phyloP scores from a whole-genome alignment of 768 basidiomycete genomes.

The Mycena haematopus region DNA sequence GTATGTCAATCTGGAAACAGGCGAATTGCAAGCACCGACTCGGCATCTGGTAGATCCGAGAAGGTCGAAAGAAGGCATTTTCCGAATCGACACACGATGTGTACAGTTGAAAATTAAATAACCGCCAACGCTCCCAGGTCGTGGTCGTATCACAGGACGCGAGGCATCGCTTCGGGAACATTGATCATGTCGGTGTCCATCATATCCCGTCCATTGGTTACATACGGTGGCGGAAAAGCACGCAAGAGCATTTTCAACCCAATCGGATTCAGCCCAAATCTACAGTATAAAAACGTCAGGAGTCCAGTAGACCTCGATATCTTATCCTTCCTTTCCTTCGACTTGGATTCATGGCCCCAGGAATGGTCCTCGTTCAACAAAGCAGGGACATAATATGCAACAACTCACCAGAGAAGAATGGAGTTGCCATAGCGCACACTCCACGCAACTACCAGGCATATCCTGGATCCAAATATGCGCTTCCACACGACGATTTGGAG shows the following conservation, averaged over 20 bases:
- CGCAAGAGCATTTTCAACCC: not conserved
- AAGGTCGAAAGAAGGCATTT: not conserved
- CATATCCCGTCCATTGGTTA: no score
- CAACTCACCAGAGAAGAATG: not conserved
- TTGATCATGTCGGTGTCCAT: not conserved
- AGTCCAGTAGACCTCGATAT: not conserved
- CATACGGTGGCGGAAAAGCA: no score
- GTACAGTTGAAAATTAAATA: not conserved
- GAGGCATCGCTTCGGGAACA: not conserved
- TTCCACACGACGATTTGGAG: constrained; percentile 25
- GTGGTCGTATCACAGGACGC: no score
- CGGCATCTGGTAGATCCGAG: not conserved
- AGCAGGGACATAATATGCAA: no score
- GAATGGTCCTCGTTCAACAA: not conserved
- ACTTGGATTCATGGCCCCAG: no score
- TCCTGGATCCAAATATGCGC: constrained; percentile 26
- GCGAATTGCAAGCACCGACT: no score
- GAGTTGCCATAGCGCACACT: not conserved
- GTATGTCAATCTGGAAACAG: no score
- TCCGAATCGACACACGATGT: not conserved
- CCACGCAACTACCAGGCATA: constrained; percentile 24
- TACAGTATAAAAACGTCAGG: not conserved
- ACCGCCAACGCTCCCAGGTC: not conserved
- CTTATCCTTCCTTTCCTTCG: not conserved
- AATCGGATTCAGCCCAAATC: not conserved